Evolutionary conservation across 129 eudicot genomes (phyloP), one percentile per base, ranked within the genome.

Genomic region (Flaveria sonorensis): DNA sequence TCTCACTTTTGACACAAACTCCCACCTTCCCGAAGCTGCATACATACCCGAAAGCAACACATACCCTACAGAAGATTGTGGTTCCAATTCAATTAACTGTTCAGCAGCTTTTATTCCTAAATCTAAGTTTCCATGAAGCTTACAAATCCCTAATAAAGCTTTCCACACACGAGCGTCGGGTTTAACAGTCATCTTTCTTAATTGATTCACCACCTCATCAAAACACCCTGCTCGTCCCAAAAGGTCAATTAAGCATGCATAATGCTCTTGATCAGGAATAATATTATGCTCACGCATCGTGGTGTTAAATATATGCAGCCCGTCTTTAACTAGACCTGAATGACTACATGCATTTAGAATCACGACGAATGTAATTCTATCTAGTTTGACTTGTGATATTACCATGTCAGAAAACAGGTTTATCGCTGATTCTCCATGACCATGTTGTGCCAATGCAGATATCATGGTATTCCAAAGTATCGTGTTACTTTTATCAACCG

Each of bases 391-490:
- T 24, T 86, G 85, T 40, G 61, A 68, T 61, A 36, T 79, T 14
- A 89, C 84, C 98, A 91, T 91, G 61, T 83, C 71, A 15, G 80
- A 70, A 63, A 88, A 83, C 21, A 89, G 51, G 16, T 76, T 68
- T 12, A 89, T 74, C 23, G 90, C 90, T 36, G 68, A 65, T 62
- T 72, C 72, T 79, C 96, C 93, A 48, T 82, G 81, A 47, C 98
- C 98, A 68, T 91, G 97, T 66, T 94, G 89, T 52, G 94, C 88
- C 53, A 89, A 84, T 39, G 92, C 92, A 64, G 98, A 87, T 39
- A 94, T 78, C 83, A 91, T 75, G 4, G 97, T 85, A 89, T 94
- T 94, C 92, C 96, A 94, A 9, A 81, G 75, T 55, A 87, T 57
- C 57, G 89, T 81, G 70, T 70, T 80, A 39, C 76, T 81, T 73